These are phyloP conservation scores for Cordia subcordata DNA, from an alignment of 257 asterid genomes.

Conservation along the genomic window DNA sequence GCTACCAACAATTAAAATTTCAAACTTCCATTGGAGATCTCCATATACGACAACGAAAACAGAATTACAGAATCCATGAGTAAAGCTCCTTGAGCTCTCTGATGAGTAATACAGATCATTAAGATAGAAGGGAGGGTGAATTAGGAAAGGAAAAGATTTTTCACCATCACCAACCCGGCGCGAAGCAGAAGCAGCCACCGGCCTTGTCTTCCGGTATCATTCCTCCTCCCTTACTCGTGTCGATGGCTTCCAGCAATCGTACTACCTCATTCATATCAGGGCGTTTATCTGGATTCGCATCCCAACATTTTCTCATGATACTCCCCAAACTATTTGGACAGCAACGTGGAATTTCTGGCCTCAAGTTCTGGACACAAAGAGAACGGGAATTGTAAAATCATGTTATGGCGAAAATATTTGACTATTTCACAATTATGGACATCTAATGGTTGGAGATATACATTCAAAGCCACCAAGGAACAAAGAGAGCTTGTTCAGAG, in stretches of 20 bases:
- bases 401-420: not conserved
- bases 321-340: conserved; percentile 58
- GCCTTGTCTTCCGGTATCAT: conserved; percentile 86
- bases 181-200: conserved; percentile 69
- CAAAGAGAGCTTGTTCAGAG: too few relatives aligned
- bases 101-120: too few relatives aligned
- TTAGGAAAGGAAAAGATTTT: not conserved
- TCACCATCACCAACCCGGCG: conserved; percentile 75
- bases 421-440: too few relatives aligned
- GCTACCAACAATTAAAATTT: too few relatives aligned
- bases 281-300: conserved; percentile 66
- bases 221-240: conserved; percentile 91
- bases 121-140: too few relatives aligned
- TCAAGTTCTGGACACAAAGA: conserved; percentile 38
- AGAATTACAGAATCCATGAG: too few relatives aligned
- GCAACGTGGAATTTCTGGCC: conserved; percentile 84
- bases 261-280: conserved; percentile 93
- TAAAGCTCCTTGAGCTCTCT: too few relatives aligned
- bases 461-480: too few relatives aligned
- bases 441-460: too few relatives aligned
- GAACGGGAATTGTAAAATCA: conserved; percentile 1
- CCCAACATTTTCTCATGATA: conserved; percentile 85
- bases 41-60: too few relatives aligned
- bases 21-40: too few relatives aligned
- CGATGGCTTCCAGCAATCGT: conserved; percentile 65